Conservation (phyloP, 2,329 filamentous ascomycete genomes). For the Phialophora chinensis region DNA sequence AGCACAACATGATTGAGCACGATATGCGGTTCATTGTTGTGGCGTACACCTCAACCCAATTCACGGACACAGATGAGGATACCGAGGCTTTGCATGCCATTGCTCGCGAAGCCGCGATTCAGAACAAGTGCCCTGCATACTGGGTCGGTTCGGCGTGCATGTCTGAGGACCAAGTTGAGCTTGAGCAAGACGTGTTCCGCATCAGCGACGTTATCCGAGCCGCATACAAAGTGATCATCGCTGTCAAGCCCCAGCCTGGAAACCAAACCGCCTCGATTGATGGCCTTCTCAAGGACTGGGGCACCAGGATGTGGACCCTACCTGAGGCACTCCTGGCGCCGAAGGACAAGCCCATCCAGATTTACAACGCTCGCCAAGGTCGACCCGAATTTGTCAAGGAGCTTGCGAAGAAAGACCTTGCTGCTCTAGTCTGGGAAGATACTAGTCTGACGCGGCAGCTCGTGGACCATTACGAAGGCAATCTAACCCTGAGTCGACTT, state of each 20-base stretch:
- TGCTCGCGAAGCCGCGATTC: slow-evolving; percentile 16
- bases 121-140: slow-evolving; percentile 19
- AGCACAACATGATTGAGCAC: slow-evolving; percentile 21
- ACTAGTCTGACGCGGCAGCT: slow-evolving; percentile 11
- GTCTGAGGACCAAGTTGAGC: slow-evolving; percentile 14
- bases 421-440: slow-evolving; percentile 40
- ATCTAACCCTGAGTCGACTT: slow-evolving; percentile 49
- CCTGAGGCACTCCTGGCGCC: slow-evolving; percentile 39
- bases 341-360: slow-evolving; percentile 40
- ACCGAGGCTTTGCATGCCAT: slow-evolving; percentile 18
- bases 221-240: slow-evolving; percentile 35
- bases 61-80: slow-evolving; percentile 39
- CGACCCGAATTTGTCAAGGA: slow-evolving; percentile 24
- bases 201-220: slow-evolving; percentile 41
- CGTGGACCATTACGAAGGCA: slow-evolving; percentile 47
- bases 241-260: slow-evolving; percentile 28
- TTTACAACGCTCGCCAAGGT: slow-evolving; percentile 42
- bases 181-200: slow-evolving; percentile 38
- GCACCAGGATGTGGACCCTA: slow-evolving; percentile 40
- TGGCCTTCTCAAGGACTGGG: slow-evolving; percentile 37
- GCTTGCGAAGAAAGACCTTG: slow-evolving; percentile 38
- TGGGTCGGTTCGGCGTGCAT: slow-evolving; percentile 23
- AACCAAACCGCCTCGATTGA: slow-evolving; percentile 21
- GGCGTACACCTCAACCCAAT: slow-evolving; percentile 52
- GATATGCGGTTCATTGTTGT: slow-evolving; percentile 44